Evolutionary conservation across 1,139 yeast species (phyloP), one percentile per base, ranked within the genome.

Genomic region (Sugiyamaella sp.): DNA sequence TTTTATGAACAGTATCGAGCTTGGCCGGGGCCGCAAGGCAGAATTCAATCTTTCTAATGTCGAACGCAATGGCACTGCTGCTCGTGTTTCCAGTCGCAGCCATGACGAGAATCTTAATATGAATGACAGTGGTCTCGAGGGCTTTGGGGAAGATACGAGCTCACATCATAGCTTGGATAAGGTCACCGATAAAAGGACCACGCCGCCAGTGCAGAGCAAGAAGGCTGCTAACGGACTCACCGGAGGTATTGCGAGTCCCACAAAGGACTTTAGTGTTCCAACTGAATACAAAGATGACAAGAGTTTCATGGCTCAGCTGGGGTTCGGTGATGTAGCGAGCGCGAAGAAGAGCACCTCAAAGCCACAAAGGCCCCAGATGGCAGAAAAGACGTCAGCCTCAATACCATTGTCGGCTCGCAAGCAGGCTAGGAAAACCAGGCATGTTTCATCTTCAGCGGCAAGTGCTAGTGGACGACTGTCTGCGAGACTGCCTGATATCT

Each of bases 211-310:
- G 33, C 38, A 24, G 24, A 29, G 14, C n/a, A 27, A 37, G 21
- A 3, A 8, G 39, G 17, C 32, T 20, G 16, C 40, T 37, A 14
- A 19, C 33, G 17, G 38, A 25, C 8, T 32, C 21, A 35, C 24
- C 25, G n/a, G n/a, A n/a, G n/a, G n/a, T n/a, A n/a, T n/a, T 19
- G 39, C 19, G 3, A 46, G 42, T 46, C 48, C 48, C 20, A 46
- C 43, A 22, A 49, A 49, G 47, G 60, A 58, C 8, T 60, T 62
- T 47, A 58, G 56, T 19, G 58, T 63, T 40, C 66, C 66, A 2
- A 55, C 59, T 17, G 66, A 60, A 9, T 63, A 60, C 43, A 55
- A 57, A 12, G 63, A 63, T 38, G 64, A 63, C 49, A 60, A 58
- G 33, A 59, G 64, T 22, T 60, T 63, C 51, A 46, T 52, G 46